phyloP scores from a whole-genome alignment of 306 rosid species.

The Corylus heterophylla region DNA sequence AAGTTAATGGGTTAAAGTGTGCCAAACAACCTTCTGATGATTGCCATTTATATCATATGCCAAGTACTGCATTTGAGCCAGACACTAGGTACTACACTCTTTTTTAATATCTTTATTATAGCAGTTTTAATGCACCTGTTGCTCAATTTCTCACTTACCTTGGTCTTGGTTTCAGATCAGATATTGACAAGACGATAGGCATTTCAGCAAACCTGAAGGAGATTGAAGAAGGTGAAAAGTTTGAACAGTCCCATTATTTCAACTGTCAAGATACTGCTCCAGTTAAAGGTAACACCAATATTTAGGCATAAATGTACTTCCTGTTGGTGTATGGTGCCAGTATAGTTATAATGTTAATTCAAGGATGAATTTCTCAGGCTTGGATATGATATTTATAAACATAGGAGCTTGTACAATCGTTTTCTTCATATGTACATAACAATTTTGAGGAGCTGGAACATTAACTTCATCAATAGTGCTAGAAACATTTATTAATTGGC shows the following conservation, averaged over 20 bases:
- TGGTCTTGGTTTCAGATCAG: constrained; percentile 36
- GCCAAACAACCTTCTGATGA: constrained; percentile 31
- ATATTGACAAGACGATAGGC: constrained; percentile 41
- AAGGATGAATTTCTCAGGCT: neutral
- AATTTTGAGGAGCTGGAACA: neutral
- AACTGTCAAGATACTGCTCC: constrained; percentile 40
- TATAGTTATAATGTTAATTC: neutral
- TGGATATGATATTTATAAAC: neutral
- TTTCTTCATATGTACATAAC: neutral
- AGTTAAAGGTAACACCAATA: constrained; percentile 47
- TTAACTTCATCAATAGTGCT: neutral
- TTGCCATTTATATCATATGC: constrained; percentile 22
- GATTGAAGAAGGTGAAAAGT: constrained; percentile 28
- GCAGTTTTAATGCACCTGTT: constrained; percentile 23
- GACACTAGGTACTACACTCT: constrained; percentile 46
- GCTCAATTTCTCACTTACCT: constrained; percentile 26
- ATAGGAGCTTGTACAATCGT: neutral
- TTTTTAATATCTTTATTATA: constrained; percentile 19
- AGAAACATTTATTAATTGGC: neutral
- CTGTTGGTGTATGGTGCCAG: neutral
- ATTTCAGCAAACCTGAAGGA: constrained; percentile 32
- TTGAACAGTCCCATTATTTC: constrained; percentile 32
- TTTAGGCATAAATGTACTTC: constrained; percentile 23
- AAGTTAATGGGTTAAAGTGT: constrained; percentile 36
- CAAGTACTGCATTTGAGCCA: constrained; percentile 21